These are phyloP conservation scores for Podospora didyma DNA, from an alignment of 495 filamentous ascomycete genomes.

Conservation along the genomic window DNA sequence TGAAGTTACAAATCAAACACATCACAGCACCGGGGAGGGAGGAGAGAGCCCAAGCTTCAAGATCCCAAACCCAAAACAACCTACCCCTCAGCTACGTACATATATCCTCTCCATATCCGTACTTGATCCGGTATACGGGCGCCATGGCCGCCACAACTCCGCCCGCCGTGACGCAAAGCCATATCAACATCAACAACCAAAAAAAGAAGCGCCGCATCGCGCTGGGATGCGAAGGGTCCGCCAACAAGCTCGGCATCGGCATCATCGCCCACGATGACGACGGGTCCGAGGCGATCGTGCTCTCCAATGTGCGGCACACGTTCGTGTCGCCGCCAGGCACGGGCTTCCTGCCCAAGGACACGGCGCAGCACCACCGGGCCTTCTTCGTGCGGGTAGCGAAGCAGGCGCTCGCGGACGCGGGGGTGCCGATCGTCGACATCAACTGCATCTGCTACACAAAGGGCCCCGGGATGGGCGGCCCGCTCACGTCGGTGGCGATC, in stretches of 20 bases:
- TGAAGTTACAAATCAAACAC: too few species aligned
- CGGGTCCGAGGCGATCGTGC: conserved; percentile 63
- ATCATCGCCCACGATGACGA: conserved; percentile 71
- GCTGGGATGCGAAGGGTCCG: conserved; percentile 92
- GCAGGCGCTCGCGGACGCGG: conserved; percentile 67
- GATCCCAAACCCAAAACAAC: too few species aligned
- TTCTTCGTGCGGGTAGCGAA: conserved; percentile 80
- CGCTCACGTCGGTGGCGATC: conserved; percentile 82
- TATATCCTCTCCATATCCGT: too few species aligned
- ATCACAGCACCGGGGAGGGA: too few species aligned
- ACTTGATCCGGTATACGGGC: background rate
- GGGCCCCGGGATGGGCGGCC: conserved; percentile 95
- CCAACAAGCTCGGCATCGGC: conserved; percentile 95
- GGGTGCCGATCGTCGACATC: conserved; percentile 59
- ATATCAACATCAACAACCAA: conserved; percentile 11
- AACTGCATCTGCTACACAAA: conserved; percentile 94
- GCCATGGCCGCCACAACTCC: background rate
- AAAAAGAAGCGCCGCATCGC: conserved; percentile 56
- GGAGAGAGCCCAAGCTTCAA: too few species aligned
- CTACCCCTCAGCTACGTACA: too few species aligned
- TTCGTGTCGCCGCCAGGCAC: conserved; percentile 88
- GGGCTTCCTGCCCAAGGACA: conserved; percentile 95
- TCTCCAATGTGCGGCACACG: conserved; percentile 92
- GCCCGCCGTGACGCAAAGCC: background rate
- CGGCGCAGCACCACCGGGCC: conserved; percentile 81